Base-by-base conservation (phyloP, 495 filamentous ascomycete species). In the Daldinia concentrica region DNA sequence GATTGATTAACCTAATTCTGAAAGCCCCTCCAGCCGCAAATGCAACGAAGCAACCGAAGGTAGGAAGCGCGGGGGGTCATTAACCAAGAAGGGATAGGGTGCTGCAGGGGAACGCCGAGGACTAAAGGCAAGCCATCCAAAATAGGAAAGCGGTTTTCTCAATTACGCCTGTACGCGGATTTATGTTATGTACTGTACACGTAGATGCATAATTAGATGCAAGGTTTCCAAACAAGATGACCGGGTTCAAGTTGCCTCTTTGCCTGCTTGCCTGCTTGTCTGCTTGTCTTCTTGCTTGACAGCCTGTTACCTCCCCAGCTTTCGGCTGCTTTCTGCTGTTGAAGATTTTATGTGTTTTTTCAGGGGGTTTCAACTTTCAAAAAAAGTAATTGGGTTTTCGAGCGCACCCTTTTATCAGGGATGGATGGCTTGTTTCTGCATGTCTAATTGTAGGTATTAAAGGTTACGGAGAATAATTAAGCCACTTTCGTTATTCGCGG, bases 101-200 rank as follows among this genome's bases (percentile, higher is more conserved):
- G 58, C 56, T 69, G 71, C 71, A 74, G 71, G 71, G 71, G 71
- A 55, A 64, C 52, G 34, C 52, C 71, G 63, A 74, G 57, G 58
- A 66, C 45, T 34, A 39, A 63, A 24, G 69, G 66, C 22, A 58
- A 62, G 64, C 22, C 26, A 52, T 62, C 67, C 6, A 58, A 70
- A 48, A 74, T 19, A 74, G 71, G 71, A 62, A 74, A 74, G 71
- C 66, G 71, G 66, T 59, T 54, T 43, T 66, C 29, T 8, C 24
- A 36, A 36, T 45, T 45, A 22, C 36, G 12, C 34, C 34, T 36
- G 34, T 60, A 62, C 30, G 36, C 54, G 34, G 51, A 29, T 48
- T 11, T 19, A 8, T 12, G 48, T 41, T 60, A 58, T 43, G 57
- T 66, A 64, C 61, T 68, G 65, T 69, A 73, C 61, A 65, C 58